Evolutionary conservation across 73 alveolate species (phyloP).

Genomic region (Blepharisma japonicum): DNA sequence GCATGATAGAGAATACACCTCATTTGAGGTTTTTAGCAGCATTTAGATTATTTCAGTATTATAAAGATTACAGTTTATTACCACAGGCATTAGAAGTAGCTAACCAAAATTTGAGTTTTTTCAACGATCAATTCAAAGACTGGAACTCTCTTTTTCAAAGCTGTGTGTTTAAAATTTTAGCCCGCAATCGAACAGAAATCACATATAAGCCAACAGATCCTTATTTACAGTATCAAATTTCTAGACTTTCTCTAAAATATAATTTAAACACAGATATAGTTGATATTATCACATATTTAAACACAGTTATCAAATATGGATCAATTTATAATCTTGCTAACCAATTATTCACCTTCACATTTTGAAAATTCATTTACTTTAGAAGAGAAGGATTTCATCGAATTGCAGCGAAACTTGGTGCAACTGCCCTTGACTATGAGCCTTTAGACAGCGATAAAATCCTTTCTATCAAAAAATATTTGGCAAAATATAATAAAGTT

Average conservation of each 20-base stretch:
- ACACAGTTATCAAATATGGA: not conserved
- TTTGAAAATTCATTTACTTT: not conserved
- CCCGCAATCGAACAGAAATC: not conserved
- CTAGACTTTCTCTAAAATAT: conserved; percentile 16
- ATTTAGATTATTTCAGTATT: not conserved
- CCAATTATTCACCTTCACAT: not conserved
- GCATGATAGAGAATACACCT: not conserved
- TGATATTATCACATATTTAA: not conserved
- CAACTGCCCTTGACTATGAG: not conserved
- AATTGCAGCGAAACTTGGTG: conserved; percentile 6
- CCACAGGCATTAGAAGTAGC: not conserved
- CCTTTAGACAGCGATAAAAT: not conserved
- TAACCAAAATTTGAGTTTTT: not conserved
- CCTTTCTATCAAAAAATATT: not conserved
- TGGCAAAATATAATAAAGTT: not conserved
- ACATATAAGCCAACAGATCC: not conserved
- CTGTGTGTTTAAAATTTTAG: not conserved
- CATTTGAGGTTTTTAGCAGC: conserved; percentile 16
- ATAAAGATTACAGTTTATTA: not conserved
- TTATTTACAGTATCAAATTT: not conserved
- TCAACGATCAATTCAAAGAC: not conserved
- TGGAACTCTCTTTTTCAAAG: not conserved
- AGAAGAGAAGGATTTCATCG: not conserved
- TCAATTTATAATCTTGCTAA: not conserved
- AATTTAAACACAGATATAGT: not conserved